Base-by-base conservation (phyloP, 2,329 filamentous ascomycete species). In the Arthrobotrys sphaeroides region DNA sequence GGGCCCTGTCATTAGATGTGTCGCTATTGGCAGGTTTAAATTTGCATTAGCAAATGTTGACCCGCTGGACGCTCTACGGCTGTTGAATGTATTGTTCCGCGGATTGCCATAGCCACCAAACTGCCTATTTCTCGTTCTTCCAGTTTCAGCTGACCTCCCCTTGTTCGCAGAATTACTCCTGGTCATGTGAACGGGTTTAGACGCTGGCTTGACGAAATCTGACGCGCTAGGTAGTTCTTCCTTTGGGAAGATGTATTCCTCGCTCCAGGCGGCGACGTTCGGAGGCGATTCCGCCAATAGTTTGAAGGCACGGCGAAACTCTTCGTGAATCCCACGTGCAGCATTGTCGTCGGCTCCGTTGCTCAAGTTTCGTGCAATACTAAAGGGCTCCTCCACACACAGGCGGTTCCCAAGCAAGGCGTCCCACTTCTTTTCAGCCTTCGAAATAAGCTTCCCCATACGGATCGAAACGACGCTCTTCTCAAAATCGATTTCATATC, bases 301-400 rank as follows among this genome's bases (percentile, higher is more conserved):
- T 70, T 93, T 91, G 81, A 97, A 98, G 0, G 95, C 95, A 78
- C 93, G 88, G 76, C 95, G 89, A 57, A 99, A 85, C 83, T 99
- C 95, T 78, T 93, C 83, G 81, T 99, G 95, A 28, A 99, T 87
- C 0, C 95, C 95, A 59, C 91, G 89, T 83, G 97, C 97, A 0
- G 95, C 94, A 45, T 92, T 96, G 81, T 97, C 94, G 81, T 99
- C 95, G 6, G 93, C 95, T 1, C 95, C 98, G 80, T 99, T 99
- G 43, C 94, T 95, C 49, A 99, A 85, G 81, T 99, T 99, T 43
- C 95, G 89, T 36, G 87, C 87, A 2, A 87, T 90, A 80, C 97
- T 99, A 85, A 99, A 99, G 0, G 95, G 95, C 82, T 99, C 95
- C 81, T 99, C 95, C 9, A 99, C 92, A 81, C 94, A 97, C 31